Evolutionary conservation across 1,139 yeast species (phyloP).

Genomic region (Kodamaea fungicola): DNA sequence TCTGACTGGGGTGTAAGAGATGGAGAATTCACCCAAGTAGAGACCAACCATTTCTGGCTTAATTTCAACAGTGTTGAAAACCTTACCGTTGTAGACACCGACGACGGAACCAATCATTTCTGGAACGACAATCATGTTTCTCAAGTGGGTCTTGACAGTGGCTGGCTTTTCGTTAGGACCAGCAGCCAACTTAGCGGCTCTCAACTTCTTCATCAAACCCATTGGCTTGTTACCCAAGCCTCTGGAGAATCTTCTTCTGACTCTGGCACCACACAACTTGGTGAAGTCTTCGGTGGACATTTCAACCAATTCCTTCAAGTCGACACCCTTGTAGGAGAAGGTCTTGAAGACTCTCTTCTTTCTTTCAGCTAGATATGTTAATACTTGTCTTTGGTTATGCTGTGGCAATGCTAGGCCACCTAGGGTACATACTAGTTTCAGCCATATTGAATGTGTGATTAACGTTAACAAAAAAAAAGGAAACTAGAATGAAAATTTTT

Average conservation of each 20-base stretch:
- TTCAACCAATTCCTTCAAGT: constrained; percentile 90
- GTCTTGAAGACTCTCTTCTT: constrained; percentile 94
- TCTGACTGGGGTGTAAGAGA: constrained; percentile 99
- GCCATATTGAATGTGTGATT: constrained; percentile 30
- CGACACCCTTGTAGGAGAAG: constrained; percentile 99
- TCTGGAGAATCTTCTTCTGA: constrained; percentile 98
- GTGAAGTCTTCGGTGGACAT: constrained; percentile 96
- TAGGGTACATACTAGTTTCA: constrained; percentile 42
- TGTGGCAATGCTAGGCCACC: background rate
- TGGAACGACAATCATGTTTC: constrained; percentile 98
- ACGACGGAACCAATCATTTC: constrained; percentile 99
- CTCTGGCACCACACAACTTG: constrained; percentile 96
- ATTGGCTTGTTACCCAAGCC: constrained; percentile 95
- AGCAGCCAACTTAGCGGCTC: constrained; percentile 94
- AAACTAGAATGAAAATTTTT: constrained; percentile 6
- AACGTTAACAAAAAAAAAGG: constrained; percentile 1
- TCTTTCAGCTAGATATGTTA: constrained; percentile 52
- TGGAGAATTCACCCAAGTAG: constrained; percentile 99
- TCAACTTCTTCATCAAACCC: constrained; percentile 96
- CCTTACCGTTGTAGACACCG: constrained; percentile 99
- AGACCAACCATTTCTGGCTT: constrained; percentile 99
- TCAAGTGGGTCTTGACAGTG: constrained; percentile 97
- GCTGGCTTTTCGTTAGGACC: constrained; percentile 97
- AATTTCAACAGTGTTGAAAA: constrained; percentile 98
- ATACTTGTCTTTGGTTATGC: constrained; percentile 16